phyloP scores from a whole-genome alignment of 2,329 filamentous ascomycete genomes.

The Sclerotinia nivalis region DNA sequence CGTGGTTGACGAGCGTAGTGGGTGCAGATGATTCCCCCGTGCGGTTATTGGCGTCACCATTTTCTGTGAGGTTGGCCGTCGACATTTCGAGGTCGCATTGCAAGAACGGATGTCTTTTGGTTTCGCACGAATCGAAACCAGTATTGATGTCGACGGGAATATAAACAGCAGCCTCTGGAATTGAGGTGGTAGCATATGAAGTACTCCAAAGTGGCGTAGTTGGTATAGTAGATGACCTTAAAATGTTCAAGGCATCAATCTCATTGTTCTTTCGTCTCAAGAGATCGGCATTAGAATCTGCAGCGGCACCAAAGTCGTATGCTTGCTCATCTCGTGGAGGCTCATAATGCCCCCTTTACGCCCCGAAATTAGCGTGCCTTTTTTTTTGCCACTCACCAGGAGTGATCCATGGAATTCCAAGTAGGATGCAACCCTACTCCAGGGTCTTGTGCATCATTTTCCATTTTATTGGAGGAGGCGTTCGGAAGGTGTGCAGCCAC shows the following conservation, averaged over 20 bases:
- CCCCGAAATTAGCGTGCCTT: conserved; percentile 3
- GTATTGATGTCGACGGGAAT: background rate
- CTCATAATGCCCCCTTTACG: too few species aligned
- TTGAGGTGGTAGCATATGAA: background rate
- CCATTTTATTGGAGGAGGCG: background rate
- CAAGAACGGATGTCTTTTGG: background rate
- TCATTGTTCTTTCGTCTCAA: too few species aligned
- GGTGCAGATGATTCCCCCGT: background rate
- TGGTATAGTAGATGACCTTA: background rate
- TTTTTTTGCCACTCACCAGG: background rate
- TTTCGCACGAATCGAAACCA: background rate
- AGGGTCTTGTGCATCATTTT: background rate
- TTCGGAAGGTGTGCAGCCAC: background rate
- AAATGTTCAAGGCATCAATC: background rate
- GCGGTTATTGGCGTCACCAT: too few species aligned
- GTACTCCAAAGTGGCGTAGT: background rate
- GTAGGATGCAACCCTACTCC: background rate
- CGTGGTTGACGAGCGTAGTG: background rate
- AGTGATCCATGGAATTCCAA: background rate
- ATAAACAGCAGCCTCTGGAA: background rate
- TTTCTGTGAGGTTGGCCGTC: background rate
- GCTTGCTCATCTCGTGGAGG: background rate
- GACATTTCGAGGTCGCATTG: background rate
- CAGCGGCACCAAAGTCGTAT: background rate
- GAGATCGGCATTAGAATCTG: background rate